Base-by-base conservation (phyloP, 2,329 filamentous ascomycete genomes). In the Fusarium keratoplasticum region DNA sequence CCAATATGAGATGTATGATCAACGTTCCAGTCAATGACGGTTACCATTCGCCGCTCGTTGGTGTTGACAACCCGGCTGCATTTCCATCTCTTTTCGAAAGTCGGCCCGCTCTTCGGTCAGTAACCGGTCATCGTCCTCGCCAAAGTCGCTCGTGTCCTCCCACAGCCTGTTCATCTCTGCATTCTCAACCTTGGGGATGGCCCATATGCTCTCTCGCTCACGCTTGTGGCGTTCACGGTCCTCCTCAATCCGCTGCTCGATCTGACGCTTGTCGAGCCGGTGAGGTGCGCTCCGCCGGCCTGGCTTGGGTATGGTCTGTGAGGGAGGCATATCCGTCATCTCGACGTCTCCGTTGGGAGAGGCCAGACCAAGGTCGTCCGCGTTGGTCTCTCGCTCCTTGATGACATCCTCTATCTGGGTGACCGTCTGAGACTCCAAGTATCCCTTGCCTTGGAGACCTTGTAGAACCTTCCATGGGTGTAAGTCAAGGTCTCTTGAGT, bases 171-270 rank as follows among this genome's bases (percentile, higher is more conserved):
- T 89, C 84, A 95, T 92, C 83, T 98, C 96, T 13, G 85, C 84
- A 38, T 92, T 89, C 29, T 89, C 87, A 10, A 76, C 78, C 10
- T 89, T 87, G 33, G 90, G 90, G 3, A 98, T 91, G 1, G 95
- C 94, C 96, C 97, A 99, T 72, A 98, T 97, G 77, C 92, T 95
- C 84, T 99, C 96, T 25, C 96, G 87, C 78, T 96, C 86, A 50
- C 96, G 87, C 87, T 99, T 99, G 83, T 99, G 97, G 50, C 96
- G 87, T 82, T 99, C 96, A 5, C 96, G 88, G 82, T 99, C 96
- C 83, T 99, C 97, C 78, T 99, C 97, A 72, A 99, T 98, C 44
- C 96, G 89, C 85, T 98, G 95, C 84, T 98, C 95, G 62, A 98
- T 94, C 84, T 98, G 94, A 65, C 93, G 89, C 83, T 96, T 96